Base-by-base conservation (phyloP, 208 protist species). In the Trypanosoma cruzi region DNA sequence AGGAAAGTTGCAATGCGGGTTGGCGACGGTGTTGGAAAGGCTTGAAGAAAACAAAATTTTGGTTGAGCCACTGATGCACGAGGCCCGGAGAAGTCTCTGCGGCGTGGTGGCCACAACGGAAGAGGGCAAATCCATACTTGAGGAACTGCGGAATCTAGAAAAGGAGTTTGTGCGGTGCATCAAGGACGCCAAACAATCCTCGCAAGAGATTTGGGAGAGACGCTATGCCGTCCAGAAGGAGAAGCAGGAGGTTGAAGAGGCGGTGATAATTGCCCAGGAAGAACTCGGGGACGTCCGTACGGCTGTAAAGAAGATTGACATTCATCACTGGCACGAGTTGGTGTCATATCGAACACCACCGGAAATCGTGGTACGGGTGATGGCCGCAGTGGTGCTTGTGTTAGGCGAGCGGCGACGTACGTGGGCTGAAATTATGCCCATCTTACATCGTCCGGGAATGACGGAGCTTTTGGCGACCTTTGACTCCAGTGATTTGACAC, bases 261-360 rank as follows among this genome's bases (percentile, higher is more conserved):
- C 70, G 32, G 56, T 80, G 22, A 64, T 75, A 31, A 53, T 52
- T 16, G 75, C 78, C 0, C 29, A 71, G 56, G 26, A n/a, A 29
- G 71, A 88, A 46, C 75, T 93, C 26, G 55, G 68, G 8, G 64
- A 69, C 26, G 87, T 79, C 20, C 75, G 79, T 46, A 60, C 76
- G 32, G 77, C 75, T 26, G 77, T 93, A 11, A 56, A 82, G 60
- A 36, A 73, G 28, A 81, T 93, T 46, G 80, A 93, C 52, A 52
- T 54, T 4, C 62, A 70, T 4, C 55, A 85, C 48, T 66, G 88
- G 46, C 64, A 68, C 8, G 87, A 93, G 72, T 80, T 93, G 13
- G 77, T 85, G 44, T 80, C 79, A 37, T 93, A 93, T 55, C 83
- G 87, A 26, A 79, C 79, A 8, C 87, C 87, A n/a, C 84, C 87